These are phyloP conservation scores for Acrocalymma vagum DNA, from an alignment of 2,329 filamentous ascomycete genomes.

Conservation along the genomic window DNA sequence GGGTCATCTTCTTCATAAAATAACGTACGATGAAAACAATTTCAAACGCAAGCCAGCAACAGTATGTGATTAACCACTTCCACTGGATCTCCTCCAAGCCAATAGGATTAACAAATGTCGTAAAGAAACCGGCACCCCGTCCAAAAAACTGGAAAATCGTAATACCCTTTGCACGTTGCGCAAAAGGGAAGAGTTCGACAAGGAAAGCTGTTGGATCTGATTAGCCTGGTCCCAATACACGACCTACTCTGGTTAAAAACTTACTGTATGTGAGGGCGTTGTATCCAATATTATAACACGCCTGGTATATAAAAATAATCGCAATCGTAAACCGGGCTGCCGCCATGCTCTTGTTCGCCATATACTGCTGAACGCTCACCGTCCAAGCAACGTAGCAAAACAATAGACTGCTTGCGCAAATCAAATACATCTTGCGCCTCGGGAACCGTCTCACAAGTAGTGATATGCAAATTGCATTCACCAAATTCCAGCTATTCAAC, in stretches of 20 bases:
- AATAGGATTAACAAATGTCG: constrained; percentile 68
- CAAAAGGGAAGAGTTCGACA: constrained; percentile 58
- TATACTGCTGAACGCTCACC: constrained; percentile 61
- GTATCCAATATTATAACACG: constrained; percentile 68
- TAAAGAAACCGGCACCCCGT: constrained; percentile 67
- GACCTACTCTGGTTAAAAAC: constrained; percentile 1
- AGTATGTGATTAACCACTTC: constrained; percentile 71
- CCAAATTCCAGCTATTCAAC: constrained; percentile 66
- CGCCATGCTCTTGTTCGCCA: constrained; percentile 35
- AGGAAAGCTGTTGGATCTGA: constrained; percentile 54
- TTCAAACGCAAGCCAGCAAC: constrained; percentile 66
- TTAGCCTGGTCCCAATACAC: background rate
- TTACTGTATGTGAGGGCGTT: constrained; percentile 68
- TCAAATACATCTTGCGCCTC: constrained; percentile 64
- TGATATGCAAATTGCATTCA: constrained; percentile 64
- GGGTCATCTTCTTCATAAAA: background rate
- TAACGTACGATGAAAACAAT: constrained; percentile 61
- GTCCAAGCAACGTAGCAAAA: constrained; percentile 47
- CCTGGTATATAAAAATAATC: constrained; percentile 61
- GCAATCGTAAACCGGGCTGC: constrained; percentile 52
- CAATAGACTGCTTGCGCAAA: constrained; percentile 42
- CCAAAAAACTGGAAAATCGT: constrained; percentile 69
- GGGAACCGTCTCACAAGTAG: constrained; percentile 64
- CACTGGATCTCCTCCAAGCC: constrained; percentile 69
- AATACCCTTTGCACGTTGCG: constrained; percentile 57